A percentile compares a stretch with the other conserved stretches of the same genome.
Evolutionary conservation across 768 basidiomycete species (phyloP).

Genomic region (Suillus luteus): DNA sequence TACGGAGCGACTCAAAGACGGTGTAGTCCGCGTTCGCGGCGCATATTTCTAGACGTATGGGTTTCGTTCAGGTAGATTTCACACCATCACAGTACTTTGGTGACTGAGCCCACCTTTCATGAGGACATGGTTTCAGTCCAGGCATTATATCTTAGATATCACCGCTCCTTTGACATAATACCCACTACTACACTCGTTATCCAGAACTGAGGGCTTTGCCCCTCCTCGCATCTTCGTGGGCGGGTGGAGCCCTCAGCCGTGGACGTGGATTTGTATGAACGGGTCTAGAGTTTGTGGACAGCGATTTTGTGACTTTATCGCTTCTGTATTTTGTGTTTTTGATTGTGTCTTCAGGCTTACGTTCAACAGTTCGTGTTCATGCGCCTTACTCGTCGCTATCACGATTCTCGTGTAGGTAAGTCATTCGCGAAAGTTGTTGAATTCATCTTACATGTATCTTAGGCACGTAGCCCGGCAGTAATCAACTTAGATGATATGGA

Average conservation of each 20-base stretch:
- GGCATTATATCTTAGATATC: neutral
- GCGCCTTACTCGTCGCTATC: neutral
- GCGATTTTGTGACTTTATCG: no score
- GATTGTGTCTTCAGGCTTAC: neutral
- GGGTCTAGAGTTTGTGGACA: no score
- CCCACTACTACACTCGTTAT: neutral
- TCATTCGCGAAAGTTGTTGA: neutral
- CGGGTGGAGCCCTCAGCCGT: neutral
- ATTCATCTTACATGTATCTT: neutral
- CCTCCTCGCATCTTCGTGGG: neutral
- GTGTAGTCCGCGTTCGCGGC: slow-evolving; percentile 68
- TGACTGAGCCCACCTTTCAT: neutral
- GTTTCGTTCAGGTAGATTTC: neutral
- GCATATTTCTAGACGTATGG: slow-evolving; percentile 43
- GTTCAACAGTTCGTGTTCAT: neutral
- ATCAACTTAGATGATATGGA: neutral
- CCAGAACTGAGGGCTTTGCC: neutral
- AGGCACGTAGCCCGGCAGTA: neutral
- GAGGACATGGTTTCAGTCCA: neutral
- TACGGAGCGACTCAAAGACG: slow-evolving; percentile 75
- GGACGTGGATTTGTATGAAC: neutral
- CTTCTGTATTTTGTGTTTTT: neutral
- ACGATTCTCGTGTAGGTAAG: neutral
- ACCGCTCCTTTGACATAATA: neutral
- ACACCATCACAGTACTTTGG: neutral